Conservation (phyloP, 192 early-diverging fungal genomes). For the Backusella sp. region DNA sequence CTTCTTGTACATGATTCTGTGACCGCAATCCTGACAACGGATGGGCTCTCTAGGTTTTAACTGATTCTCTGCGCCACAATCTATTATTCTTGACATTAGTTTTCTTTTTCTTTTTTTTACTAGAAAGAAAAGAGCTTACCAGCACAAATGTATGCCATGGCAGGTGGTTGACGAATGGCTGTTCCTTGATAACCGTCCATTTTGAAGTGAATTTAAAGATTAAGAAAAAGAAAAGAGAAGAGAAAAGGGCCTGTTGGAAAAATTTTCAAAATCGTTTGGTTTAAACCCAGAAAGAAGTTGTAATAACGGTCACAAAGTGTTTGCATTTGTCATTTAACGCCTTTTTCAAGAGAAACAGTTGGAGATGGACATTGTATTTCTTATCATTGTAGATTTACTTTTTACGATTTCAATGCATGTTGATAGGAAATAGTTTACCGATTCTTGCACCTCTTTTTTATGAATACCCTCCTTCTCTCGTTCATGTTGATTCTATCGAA, state of each 20-base stretch:
- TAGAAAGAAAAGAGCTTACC: slow-evolving; percentile 7
- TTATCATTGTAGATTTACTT: no score
- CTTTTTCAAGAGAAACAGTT: not conserved
- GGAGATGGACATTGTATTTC: not conserved
- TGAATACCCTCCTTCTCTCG: not conserved
- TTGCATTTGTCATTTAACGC: not conserved
- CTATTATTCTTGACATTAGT: slow-evolving; percentile 28
- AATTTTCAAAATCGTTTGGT: not conserved
- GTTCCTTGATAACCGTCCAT: slow-evolving; percentile 34
- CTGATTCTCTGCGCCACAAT: slow-evolving; percentile 87
- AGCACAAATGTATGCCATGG: slow-evolving; percentile 44
- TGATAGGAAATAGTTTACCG: no score
- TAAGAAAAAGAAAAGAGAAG: not conserved
- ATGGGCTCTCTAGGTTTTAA: slow-evolving; percentile 95
- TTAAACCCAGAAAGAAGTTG: not conserved
- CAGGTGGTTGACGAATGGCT: slow-evolving; percentile 33
- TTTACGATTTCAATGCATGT: no score
- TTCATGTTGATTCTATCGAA: not conserved
- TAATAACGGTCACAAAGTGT: not conserved
- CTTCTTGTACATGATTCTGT: slow-evolving; percentile 98
- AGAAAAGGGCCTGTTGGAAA: not conserved
- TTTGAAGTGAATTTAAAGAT: not conserved
- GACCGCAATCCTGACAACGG: slow-evolving; percentile 94
- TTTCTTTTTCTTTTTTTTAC: not conserved
- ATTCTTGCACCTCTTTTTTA: no score